These are phyloP conservation scores for Dendryphion nanum DNA, from an alignment of 2,329 filamentous ascomycete genomes.

Conservation along the genomic window DNA sequence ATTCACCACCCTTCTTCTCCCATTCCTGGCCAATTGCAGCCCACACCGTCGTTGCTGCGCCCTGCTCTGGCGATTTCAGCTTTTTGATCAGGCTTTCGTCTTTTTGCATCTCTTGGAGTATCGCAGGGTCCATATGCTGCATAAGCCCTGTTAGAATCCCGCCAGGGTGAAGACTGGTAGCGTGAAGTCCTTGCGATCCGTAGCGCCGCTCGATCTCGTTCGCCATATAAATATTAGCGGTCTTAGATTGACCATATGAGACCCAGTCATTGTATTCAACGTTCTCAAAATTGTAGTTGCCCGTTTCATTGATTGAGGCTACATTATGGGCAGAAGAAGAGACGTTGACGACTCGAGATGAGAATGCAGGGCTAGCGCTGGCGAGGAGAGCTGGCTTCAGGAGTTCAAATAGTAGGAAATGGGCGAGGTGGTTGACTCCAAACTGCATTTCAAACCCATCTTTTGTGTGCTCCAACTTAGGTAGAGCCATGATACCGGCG, in stretches of 20 bases:
- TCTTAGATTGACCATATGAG: slow-evolving; percentile 52
- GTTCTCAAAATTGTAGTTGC: slow-evolving; percentile 34
- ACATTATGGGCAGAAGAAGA: slow-evolving; percentile 37
- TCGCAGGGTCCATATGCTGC: slow-evolving; percentile 5
- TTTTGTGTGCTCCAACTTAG: slow-evolving; percentile 12
- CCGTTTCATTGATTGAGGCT: background rate
- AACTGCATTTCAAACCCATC: slow-evolving; percentile 37
- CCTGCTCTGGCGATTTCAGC: slow-evolving; percentile 37
- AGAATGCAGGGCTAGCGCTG: slow-evolving; percentile 12
- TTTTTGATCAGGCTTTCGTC: slow-evolving; percentile 13
- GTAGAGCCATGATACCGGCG: slow-evolving; percentile 31
- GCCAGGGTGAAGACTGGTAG: slow-evolving; percentile 17
- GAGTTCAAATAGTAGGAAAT: slow-evolving; percentile 44
- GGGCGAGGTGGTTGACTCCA: slow-evolving; percentile 47
- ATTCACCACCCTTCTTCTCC: slow-evolving; percentile 33
- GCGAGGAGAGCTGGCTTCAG: slow-evolving; percentile 42
- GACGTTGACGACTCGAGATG: slow-evolving; percentile 39
- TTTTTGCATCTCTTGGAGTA: background rate
- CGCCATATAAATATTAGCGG: slow-evolving; percentile 43
- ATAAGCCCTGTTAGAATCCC: slow-evolving; percentile 12
- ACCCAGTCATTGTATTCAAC: slow-evolving; percentile 36
- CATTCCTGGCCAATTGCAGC: slow-evolving; percentile 35
- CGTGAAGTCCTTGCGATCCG: slow-evolving; percentile 11
- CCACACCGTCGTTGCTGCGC: slow-evolving; percentile 41
- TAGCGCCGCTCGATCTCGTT: slow-evolving; percentile 19